Percentiles rank a stretch among this genome's conserved stretches.
These are phyloP conservation scores for Xylaria nigripes DNA, from an alignment of 495 filamentous ascomycete species.

Conservation along the genomic window DNA sequence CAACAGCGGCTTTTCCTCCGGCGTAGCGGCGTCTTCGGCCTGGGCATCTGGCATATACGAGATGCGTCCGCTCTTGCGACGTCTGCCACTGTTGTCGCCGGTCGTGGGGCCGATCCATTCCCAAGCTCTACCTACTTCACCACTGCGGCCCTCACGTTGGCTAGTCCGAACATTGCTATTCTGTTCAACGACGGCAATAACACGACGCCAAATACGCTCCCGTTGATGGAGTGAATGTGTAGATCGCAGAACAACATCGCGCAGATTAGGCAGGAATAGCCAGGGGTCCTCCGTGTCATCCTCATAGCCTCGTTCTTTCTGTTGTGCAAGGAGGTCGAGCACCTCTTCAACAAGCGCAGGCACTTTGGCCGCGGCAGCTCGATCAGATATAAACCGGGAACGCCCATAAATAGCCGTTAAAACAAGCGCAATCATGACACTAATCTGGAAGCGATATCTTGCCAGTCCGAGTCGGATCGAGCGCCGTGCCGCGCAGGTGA, in stretches of 20 bases:
- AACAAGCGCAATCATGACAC: slow-evolving; percentile 51
- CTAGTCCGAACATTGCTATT: slow-evolving; percentile 87
- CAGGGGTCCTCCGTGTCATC: slow-evolving; percentile 64
- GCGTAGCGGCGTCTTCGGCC: slow-evolving; percentile 20
- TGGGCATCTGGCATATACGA: slow-evolving; percentile 36
- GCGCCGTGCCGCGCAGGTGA: slow-evolving; percentile 80
- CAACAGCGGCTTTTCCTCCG: slow-evolving; percentile 19
- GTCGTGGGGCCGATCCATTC: slow-evolving; percentile 79
- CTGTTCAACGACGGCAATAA: slow-evolving; percentile 74
- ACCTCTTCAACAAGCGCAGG: slow-evolving; percentile 74
- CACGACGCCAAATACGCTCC: slow-evolving; percentile 71
- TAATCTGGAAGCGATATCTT: slow-evolving; percentile 91
- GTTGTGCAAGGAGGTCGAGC: slow-evolving; percentile 69
- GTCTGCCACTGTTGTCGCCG: slow-evolving; percentile 37
- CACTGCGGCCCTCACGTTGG: slow-evolving; percentile 70
- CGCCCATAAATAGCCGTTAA: slow-evolving; percentile 48
- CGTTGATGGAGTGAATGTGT: slow-evolving; percentile 68
- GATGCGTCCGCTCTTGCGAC: slow-evolving; percentile 44
- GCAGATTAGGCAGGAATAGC: slow-evolving; percentile 76
- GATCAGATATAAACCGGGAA: slow-evolving; percentile 44
- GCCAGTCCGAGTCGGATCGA: slow-evolving; percentile 86
- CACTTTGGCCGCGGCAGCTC: slow-evolving; percentile 58
- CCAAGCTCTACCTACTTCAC: slow-evolving; percentile 85
- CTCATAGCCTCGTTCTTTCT: slow-evolving; percentile 62
- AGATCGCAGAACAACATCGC: slow-evolving; percentile 81